Evolutionary conservation across 805 yeast species (phyloP), one percentile per base, ranked within the genome.

Genomic region (Spathaspora girioi): DNA sequence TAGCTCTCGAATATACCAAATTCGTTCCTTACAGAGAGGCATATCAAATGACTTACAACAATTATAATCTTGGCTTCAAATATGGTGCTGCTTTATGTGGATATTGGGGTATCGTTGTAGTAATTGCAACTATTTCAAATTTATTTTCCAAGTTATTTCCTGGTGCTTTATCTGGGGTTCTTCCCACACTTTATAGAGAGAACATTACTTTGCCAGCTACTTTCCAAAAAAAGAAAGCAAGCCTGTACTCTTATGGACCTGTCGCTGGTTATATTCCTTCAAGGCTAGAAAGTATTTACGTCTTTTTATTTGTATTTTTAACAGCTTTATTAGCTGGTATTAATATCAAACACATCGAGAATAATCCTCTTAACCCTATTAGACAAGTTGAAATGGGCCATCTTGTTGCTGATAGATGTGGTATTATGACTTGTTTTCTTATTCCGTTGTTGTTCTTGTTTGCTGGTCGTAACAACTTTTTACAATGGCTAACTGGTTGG

Each of bases 391-490:
- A 69, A 65, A 64, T 69, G 42, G 69, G 70, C 17, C 66, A 79
- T 57, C 67, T 69, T 50, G 67, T 84, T 15, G 82, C 80, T 42
- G 84, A 81, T 62, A 72, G 89, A 64, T 68, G 81, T 6, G 87
- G 82, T 47, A 54, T 82, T 19, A 66, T 81, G 62, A 68, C 79
- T 2, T 68, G 80, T 31, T 80, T 78, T 49, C 51, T 83, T 32
- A 71, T 83, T 51, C 92, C 93, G 1, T 67, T 80, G 9, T 63
- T 83, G 14, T 78, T 80, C 53, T 65, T 86, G 47, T 84, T 87
- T 66, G 92, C 89, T 7, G 85, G 86, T 20, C 72, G 94, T 57
- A 88, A 87, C 64, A 88, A 86, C 59, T 80, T 88, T 19, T 70
- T 88, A 57, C 77, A 80, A 54, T 69, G 68, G 61, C 50, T 84